A percentile compares a stretch with the other conserved stretches of the same genome.
Conservation (phyloP, 768 basidiomycete species). For the Boletus rufocinnamomeus region DNA sequence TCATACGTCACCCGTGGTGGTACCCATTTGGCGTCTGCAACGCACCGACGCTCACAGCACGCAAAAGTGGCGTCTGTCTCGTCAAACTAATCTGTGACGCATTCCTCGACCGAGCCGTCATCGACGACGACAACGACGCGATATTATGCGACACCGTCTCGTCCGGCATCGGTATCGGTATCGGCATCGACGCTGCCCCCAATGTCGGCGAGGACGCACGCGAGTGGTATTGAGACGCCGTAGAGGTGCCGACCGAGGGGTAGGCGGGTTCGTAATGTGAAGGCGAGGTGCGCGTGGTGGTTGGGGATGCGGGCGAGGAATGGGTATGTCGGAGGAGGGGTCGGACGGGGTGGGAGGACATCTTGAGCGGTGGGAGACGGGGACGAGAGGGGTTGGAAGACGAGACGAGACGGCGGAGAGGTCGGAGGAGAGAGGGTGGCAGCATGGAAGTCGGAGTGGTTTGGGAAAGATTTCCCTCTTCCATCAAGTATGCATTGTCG, state of each 20-base stretch:
- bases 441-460: slow-evolving; percentile 21
- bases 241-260: slow-evolving; percentile 31
- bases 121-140: slow-evolving; percentile 47
- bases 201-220: slow-evolving; percentile 34
- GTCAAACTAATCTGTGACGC: slow-evolving; percentile 65
- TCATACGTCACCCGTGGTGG: slow-evolving; percentile 8
- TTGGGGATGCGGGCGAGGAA: slow-evolving; percentile 23
- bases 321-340: slow-evolving; percentile 25
- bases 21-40: slow-evolving; percentile 21
- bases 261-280: slow-evolving; percentile 25
- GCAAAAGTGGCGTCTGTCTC: slow-evolving; percentile 42
- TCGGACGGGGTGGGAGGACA: slow-evolving; percentile 5
- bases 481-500: slow-evolving; percentile 42
- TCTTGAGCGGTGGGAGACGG: slow-evolving; percentile 25
- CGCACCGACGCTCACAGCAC: slow-evolving; percentile 32
- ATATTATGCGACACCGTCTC: slow-evolving; percentile 32
- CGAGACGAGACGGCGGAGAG: slow-evolving; percentile 30
- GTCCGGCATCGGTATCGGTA: slow-evolving; percentile 10
- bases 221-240: slow-evolving; percentile 37
- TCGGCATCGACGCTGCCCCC: slow-evolving; percentile 13
- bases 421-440: slow-evolving; percentile 29
- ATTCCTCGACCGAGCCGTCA: slow-evolving; percentile 60
- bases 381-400: slow-evolving; percentile 24
- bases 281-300: slow-evolving; percentile 7
- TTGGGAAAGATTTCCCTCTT: slow-evolving; percentile 41